Conservation (phyloP, 192 early-diverging fungal genomes). For the Coemansia javaensis region DNA sequence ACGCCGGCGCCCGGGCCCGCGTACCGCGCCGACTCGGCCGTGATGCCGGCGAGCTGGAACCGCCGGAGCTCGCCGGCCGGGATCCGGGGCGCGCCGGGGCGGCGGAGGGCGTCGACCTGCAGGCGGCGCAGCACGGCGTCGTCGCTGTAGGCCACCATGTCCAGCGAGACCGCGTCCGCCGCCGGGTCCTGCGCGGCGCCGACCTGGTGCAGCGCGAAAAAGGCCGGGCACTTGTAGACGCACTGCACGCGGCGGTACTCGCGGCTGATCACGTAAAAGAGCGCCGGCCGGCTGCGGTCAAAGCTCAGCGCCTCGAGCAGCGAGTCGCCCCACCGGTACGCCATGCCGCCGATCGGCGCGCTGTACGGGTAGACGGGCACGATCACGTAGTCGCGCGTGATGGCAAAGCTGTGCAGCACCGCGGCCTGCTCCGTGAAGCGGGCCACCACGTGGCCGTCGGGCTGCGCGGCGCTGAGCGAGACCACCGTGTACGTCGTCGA, state of each 20-base stretch:
- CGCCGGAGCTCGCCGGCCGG: slow-evolving; percentile 56
- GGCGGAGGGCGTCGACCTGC: slow-evolving; percentile 52
- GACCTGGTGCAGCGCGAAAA: slow-evolving; percentile 65
- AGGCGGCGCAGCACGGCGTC: slow-evolving; percentile 59
- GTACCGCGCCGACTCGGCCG: slow-evolving; percentile 55
- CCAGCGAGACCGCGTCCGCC: slow-evolving; percentile 57
- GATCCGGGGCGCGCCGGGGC: slow-evolving; percentile 41
- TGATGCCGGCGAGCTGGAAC: slow-evolving; percentile 57
- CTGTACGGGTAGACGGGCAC: slow-evolving; percentile 64
- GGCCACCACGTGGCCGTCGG: slow-evolving; percentile 61
- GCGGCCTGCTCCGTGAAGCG: slow-evolving; percentile 60
- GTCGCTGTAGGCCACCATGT: slow-evolving; percentile 61
- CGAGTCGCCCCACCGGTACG: slow-evolving; percentile 66
- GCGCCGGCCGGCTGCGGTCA: slow-evolving; percentile 52
- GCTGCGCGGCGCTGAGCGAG: slow-evolving; percentile 55
- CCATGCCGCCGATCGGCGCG: slow-evolving; percentile 56
- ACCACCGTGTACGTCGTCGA: slow-evolving; percentile 65
- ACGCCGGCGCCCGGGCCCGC: slow-evolving; percentile 28
- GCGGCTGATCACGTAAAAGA: slow-evolving; percentile 73
- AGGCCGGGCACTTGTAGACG: slow-evolving; percentile 61
- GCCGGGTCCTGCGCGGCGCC: slow-evolving; percentile 67
- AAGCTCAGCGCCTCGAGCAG: slow-evolving; percentile 69
- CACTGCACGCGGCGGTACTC: slow-evolving; percentile 61
- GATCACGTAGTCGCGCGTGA: slow-evolving; percentile 70
- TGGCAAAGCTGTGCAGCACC: slow-evolving; percentile 70